Percentiles rank a stretch among this genome's conserved stretches.
phyloP scores from a whole-genome alignment of 768 basidiomycete genomes.

The Russula vinacea region DNA sequence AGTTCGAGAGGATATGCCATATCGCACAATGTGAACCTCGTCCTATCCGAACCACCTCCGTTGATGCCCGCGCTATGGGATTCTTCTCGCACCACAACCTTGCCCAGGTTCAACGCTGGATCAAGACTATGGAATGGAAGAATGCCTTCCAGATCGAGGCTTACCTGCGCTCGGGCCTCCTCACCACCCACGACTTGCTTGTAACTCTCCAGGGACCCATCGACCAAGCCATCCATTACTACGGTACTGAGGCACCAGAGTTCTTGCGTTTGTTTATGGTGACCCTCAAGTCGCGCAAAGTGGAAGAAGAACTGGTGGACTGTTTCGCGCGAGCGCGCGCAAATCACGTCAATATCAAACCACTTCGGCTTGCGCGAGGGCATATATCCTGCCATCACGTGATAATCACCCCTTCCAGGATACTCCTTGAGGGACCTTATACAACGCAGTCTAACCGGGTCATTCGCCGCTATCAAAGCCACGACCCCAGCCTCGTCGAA shows the following conservation, averaged over 20 bases:
- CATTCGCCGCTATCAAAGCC: slow-evolving; percentile 54
- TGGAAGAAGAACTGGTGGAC: neutral
- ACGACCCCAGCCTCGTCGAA: slow-evolving; percentile 47
- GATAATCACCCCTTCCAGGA: slow-evolving; percentile 69
- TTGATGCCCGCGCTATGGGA: neutral
- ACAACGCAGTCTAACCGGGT: slow-evolving; percentile 74
- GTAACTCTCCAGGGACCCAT: neutral
- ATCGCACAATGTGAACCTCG: neutral
- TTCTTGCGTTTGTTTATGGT: neutral
- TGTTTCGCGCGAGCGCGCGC: neutral
- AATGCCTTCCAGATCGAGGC: slow-evolving; percentile 77
- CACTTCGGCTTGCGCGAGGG: slow-evolving; percentile 27
- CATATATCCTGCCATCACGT: slow-evolving; percentile 66
- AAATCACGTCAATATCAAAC: neutral
- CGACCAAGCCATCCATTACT: neutral
- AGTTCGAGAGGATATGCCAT: neutral
- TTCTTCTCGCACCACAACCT: neutral
- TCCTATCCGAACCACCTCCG: neutral
- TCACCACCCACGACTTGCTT: slow-evolving; percentile 44
- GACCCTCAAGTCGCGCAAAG: neutral
- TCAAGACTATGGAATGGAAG: slow-evolving; percentile 54
- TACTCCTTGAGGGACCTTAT: slow-evolving; percentile 73
- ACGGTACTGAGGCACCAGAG: neutral
- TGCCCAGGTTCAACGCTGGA: slow-evolving; percentile 38
- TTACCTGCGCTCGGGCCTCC: slow-evolving; percentile 56